Percentiles rank a stretch among this genome's conserved stretches.
These are phyloP conservation scores for Trichoderma lentiforme DNA, from an alignment of 2,329 filamentous ascomycete species.

Conservation along the genomic window DNA sequence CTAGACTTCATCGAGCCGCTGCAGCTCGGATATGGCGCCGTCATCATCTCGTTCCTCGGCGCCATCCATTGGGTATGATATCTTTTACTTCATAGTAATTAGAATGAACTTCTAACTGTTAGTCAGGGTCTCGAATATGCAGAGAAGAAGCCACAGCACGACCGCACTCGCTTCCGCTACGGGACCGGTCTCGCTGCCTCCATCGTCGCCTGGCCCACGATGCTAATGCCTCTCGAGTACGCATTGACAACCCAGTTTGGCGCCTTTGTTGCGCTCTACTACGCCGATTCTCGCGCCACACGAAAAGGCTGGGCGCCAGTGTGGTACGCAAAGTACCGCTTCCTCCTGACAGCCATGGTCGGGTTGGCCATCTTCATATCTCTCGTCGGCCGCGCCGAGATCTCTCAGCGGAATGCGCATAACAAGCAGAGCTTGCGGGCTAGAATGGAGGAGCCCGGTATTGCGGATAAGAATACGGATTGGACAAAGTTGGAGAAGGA, in stretches of 20 bases:
- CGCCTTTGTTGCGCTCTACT: conserved; percentile 82
- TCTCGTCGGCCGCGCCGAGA: conserved; percentile 77
- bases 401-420: conserved; percentile 41
- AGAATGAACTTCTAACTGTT: background rate
- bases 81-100: background rate
- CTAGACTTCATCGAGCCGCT: conserved; percentile 77
- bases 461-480: conserved; percentile 38
- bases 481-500: conserved; percentile 46
- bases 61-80: conserved; percentile 74
- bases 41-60: conserved; percentile 90
- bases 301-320: conserved; percentile 72
- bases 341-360: conserved; percentile 86
- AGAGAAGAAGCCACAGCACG: conserved; percentile 55
- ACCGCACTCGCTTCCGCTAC: conserved; percentile 75
- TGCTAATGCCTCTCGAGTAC: conserved; percentile 78
- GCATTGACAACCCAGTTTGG: conserved; percentile 83
- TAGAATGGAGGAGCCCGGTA: conserved; percentile 36
- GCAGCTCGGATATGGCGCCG: conserved; percentile 86
- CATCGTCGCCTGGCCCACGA: conserved; percentile 82
- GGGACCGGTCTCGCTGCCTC: conserved; percentile 77
- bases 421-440: conserved; percentile 37
- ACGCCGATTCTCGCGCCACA: conserved; percentile 72
- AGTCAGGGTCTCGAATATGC: conserved; percentile 73
- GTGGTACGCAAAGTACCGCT: conserved; percentile 89
- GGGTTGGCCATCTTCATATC: conserved; percentile 77